Evolutionary conservation across 805 yeast genomes (phyloP), one percentile per base, ranked within the genome.

Genomic region (Kodamaea neixiangensis): DNA sequence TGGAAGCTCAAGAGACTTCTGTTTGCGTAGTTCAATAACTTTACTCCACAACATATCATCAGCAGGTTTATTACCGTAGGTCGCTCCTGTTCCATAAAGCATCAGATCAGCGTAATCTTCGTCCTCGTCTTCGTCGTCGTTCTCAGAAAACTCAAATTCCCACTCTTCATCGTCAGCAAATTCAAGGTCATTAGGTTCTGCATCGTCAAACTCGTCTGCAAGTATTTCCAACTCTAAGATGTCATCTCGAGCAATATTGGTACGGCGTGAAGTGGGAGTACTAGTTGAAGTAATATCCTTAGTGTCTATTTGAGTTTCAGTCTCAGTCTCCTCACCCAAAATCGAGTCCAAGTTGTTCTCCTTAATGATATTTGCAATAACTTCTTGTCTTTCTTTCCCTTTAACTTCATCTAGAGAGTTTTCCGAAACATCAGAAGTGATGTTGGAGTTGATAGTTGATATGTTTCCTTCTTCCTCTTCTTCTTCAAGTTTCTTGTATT

Each of bases 211-310:
- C 10, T 79, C 80, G 46, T 76, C 81, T 0, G 86, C 83, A 1
- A 82, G 66, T 19, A 82, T 46, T 53, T 83, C 87, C 13, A 83
- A 62, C 48, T 82, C 81, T 1, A 80, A 60, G 7, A 82, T 58
- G 52, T 82, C 85, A 3, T 75, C 73, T 3, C 68, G 67, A 47
- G 72, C 77, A 42, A 77, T 67, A 0, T 73, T 67, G 13, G 58
- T 58, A 31, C n/a, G 43, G 11, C 21, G 15, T 14, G 43, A 38
- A 10, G 53, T 49, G 2, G 57, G 54, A 10, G 54, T 53, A 43
- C 56, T 54, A 2, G 57, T 48, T 5, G 37, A 18, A 2, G 39
- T 17, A 13, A 50, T 50, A 11, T 35, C 53, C 4, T 34, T 46
- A 5, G 21, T 11, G 5, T 34, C 20, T 21, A 14, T 17, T n/a